phyloP scores from a whole-genome alignment of 805 yeast genomes.

The Cyberlindnera mississippiensis region DNA sequence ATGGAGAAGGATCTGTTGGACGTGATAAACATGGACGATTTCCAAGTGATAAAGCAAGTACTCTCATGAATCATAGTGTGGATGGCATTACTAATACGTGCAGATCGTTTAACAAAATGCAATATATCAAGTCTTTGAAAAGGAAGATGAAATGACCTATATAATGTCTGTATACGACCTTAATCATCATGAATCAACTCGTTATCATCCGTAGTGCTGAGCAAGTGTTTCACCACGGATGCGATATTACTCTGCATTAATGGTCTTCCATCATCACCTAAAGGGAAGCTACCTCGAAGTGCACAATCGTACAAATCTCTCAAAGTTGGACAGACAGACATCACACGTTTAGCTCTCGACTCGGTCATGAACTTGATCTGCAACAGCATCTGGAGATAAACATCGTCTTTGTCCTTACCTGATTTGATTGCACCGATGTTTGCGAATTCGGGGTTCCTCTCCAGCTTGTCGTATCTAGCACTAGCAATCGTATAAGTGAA shows the following conservation, averaged over 20 bases:
- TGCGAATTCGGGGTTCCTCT: constrained; percentile 51
- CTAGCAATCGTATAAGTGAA: constrained; percentile 53
- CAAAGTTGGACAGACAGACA: constrained; percentile 38
- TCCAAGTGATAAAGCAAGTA: constrained; percentile 45
- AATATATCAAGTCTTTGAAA: constrained; percentile 18
- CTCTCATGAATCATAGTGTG: too few relatives aligned
- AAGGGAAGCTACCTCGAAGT: constrained; percentile 33
- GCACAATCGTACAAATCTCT: constrained; percentile 28
- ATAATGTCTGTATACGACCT: too few relatives aligned
- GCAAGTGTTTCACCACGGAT: constrained; percentile 41
- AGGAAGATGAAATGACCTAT: constrained; percentile 2
- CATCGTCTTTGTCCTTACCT: constrained; percentile 44
- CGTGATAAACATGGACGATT: constrained; percentile 52
- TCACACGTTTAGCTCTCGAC: constrained; percentile 43
- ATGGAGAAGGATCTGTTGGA: constrained; percentile 41
- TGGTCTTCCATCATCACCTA: constrained; percentile 40
- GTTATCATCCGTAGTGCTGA: constrained; percentile 48
- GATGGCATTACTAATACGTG: constrained; percentile 13
- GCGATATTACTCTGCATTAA: constrained; percentile 50
- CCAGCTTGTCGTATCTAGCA: constrained; percentile 50
- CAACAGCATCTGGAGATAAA: constrained; percentile 46
- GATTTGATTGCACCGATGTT: constrained; percentile 54
- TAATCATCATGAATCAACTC: constrained; percentile 27
- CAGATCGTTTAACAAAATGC: constrained; percentile 21
- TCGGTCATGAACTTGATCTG: constrained; percentile 59